phyloP scores from a whole-genome alignment of 2,329 filamentous ascomycete species.

The Aspergillus floridensis region DNA sequence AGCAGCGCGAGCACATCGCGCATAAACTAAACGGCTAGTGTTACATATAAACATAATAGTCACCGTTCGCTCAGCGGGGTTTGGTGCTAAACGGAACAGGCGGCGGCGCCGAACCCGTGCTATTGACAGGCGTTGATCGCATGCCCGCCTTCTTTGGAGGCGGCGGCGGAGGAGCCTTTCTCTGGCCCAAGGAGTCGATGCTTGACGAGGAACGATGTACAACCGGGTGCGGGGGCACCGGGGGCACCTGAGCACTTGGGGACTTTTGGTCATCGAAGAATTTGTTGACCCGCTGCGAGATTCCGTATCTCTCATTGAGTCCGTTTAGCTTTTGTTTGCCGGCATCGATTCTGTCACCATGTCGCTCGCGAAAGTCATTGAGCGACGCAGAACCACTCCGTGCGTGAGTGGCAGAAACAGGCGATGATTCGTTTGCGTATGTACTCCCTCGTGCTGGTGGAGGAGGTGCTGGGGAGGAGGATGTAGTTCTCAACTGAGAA shows the following conservation, averaged over 20 bases:
- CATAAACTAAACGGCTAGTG: neutral
- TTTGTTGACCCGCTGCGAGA: conserved; percentile 50
- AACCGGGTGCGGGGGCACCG: conserved; percentile 25
- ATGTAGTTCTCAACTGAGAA: conserved; percentile 50
- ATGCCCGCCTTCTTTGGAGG: conserved; percentile 55
- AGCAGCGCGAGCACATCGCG: neutral
- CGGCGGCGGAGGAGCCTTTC: conserved; percentile 59
- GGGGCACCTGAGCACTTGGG: conserved; percentile 21
- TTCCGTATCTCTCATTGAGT: conserved; percentile 32
- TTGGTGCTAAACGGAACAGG: conserved; percentile 59
- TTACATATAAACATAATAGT: neutral
- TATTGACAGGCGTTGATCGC: conserved; percentile 35
- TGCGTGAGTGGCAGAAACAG: conserved; percentile 60
- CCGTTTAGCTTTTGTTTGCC: conserved; percentile 58
- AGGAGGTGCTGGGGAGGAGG: conserved; percentile 26
- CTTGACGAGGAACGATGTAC: conserved; percentile 25
- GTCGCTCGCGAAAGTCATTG: conserved; percentile 67
- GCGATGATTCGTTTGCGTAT: conserved; percentile 60
- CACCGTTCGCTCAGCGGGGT: conserved; percentile 43
- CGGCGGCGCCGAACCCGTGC: conserved; percentile 45
- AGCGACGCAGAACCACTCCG: conserved; percentile 59
- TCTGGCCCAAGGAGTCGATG: conserved; percentile 33
- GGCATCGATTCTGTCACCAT: conserved; percentile 66
- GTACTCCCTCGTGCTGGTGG: conserved; percentile 39
- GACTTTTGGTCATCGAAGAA: conserved; percentile 42